Evolutionary conservation across 2,329 filamentous ascomycete genomes (phyloP), one percentile per base, ranked within the genome.

Genomic region (Epichloe coenophiala): DNA sequence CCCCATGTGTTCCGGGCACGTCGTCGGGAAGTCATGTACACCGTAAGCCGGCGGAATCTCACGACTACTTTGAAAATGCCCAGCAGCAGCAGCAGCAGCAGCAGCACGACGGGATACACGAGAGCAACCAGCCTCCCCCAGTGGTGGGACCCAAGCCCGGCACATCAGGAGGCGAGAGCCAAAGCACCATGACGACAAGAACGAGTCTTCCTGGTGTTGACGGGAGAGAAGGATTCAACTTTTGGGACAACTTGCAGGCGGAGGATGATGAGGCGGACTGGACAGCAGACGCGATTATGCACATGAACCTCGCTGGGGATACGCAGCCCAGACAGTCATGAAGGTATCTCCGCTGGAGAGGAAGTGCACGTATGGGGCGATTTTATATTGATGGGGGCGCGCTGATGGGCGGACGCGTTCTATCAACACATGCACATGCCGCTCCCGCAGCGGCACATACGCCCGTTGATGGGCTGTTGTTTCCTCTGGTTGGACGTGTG

Each of bases 261-360:
- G 54, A 53, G n/a, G 56, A 55, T 27, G 65, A 69, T 9, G 74
- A 78, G 45, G 74, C 78, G 47, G 77, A 78, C 51, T 84, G 81
- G 81, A 75, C 74, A 41, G 69, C 72, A 38, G 78, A 85, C 48
- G 81, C 82, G 8, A 76, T 84, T 36, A 81, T 81, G 75, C 78
- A 83, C 53, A 83, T 86, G 78, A 84, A 81, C 58, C 68, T 83
- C 46, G 75, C 74, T 15, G 71, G 62, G n/a, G 62, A 65, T 44
- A 61, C 65, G 59, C 60, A 56, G n/a, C 52, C 55, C 31, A 53
- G 42, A 37, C 39, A 23, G 50, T 31, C 9, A 39, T 45, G 23
- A 42, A 44, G 19, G 13, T 7, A 3, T 21, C 8, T 45, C 31
- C 17, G n/a, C 35, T 41, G 15, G 12, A 31, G 13, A 27, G 23